A percentile compares a stretch with the other conserved stretches of the same genome.
Evolutionary conservation across 2,329 filamentous ascomycete genomes (phyloP).

Genomic region (Verruconis gallopava): DNA sequence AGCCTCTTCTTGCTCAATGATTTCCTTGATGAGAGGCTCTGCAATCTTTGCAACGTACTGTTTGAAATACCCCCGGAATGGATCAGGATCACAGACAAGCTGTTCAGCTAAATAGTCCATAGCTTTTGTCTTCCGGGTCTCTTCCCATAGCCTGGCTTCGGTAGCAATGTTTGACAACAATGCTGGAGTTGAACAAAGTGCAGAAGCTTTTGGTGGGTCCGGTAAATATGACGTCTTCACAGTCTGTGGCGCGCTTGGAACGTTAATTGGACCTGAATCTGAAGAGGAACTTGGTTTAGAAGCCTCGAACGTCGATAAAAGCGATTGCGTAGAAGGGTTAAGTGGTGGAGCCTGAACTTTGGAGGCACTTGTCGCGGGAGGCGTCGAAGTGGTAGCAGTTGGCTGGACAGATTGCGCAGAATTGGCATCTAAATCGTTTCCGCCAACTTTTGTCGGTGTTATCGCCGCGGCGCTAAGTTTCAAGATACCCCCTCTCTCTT

Average conservation of each 20-base stretch:
- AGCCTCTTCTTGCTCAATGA: background rate
- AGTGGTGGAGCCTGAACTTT: background rate
- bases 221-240: background rate
- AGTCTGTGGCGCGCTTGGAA: background rate
- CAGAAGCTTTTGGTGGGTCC: background rate
- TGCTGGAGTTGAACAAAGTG: background rate
- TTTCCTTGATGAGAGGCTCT: conserved; percentile 1
- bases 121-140: background rate
- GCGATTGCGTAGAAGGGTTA: background rate
- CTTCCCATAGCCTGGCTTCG: too few relatives aligned
- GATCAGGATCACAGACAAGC: conserved; percentile 5
- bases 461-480: too few relatives aligned
- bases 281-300: background rate
- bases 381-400: background rate
- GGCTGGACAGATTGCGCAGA: background rate
- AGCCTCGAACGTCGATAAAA: too few relatives aligned
- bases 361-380: background rate
- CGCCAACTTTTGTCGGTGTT: too few relatives aligned
- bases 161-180: too few relatives aligned
- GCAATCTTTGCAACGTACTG: conserved; percentile 7
- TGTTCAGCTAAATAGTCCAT: conserved; percentile 4
- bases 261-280: too few relatives aligned
- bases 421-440: too few relatives aligned
- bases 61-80: conserved; percentile 2
- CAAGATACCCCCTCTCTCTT: too few relatives aligned